Conservation (phyloP, 805 yeast species). For the Metschnikowia picachoensis region DNA sequence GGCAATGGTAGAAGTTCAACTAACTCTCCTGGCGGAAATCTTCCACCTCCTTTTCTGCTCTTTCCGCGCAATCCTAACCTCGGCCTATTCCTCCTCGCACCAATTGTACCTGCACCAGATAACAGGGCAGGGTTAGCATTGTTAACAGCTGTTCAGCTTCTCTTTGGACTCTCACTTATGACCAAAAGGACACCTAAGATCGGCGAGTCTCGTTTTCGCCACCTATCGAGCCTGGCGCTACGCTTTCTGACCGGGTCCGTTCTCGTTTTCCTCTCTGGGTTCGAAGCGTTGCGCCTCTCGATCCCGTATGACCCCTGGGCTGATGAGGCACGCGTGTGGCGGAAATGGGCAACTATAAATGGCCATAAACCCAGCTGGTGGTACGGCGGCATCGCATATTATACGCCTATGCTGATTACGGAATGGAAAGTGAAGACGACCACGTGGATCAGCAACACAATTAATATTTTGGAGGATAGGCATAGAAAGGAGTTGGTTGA, state of each 20-base stretch:
- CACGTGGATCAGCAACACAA: constrained; percentile 15
- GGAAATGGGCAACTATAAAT: constrained; percentile 45
- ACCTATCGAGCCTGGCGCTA: constrained; percentile 6
- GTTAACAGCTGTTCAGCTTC: constrained; percentile 50
- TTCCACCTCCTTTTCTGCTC: not conserved
- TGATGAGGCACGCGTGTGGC: constrained; percentile 58
- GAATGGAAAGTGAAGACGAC: constrained; percentile 31
- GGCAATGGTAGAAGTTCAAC: too few relatives aligned
- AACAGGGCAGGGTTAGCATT: constrained; percentile 51
- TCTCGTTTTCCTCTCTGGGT: constrained; percentile 49
- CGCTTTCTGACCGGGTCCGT: constrained; percentile 22
- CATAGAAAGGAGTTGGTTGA: not conserved
- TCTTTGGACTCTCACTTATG: constrained; percentile 37
- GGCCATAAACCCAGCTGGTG: constrained; percentile 53
- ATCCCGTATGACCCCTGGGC: constrained; percentile 63
- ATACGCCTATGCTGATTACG: constrained; percentile 46
- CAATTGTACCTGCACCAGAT: constrained; percentile 70
- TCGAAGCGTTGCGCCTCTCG: constrained; percentile 52
- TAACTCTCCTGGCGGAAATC: too few relatives aligned
- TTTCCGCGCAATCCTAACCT: constrained; percentile 45
- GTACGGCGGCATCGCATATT: constrained; percentile 62
- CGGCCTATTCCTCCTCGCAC: constrained; percentile 65
- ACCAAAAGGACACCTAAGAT: constrained; percentile 11
- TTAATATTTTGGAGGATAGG: constrained; percentile 11
- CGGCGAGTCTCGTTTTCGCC: constrained; percentile 12